Percentiles rank a stretch among this genome's conserved stretches.
These are phyloP conservation scores for Wallacemonas sp. DNA, from an alignment of 208 protist species.

Conservation along the genomic window DNA sequence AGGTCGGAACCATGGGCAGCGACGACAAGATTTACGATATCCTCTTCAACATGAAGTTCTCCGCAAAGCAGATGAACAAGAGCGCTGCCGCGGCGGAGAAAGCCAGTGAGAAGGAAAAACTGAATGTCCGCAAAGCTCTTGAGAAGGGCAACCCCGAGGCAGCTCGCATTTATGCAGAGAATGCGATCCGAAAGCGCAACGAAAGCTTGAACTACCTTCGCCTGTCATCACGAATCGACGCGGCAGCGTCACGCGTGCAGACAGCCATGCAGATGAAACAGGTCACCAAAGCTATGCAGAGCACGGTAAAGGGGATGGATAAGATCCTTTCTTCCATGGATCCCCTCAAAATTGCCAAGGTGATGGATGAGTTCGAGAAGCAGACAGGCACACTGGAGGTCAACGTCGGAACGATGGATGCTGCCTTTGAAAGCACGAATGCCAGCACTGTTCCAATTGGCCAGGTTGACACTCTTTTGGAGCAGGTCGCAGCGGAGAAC, in stretches of 20 bases:
- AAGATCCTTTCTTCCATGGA: conserved; percentile 93
- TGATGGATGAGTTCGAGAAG: conserved; percentile 98
- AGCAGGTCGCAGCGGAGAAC: conserved; percentile 95
- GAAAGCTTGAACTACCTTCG: conserved; percentile 95
- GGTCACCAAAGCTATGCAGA: conserved; percentile 93
- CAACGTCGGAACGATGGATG: conserved; percentile 91
- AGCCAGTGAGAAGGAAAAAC: conserved; percentile 91
- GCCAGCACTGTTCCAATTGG: conserved; percentile 84
- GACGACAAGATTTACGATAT: conserved; percentile 86
- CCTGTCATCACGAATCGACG: conserved; percentile 95
- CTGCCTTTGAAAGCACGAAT: conserved; percentile 89
- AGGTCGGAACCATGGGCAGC: conserved; percentile 37
- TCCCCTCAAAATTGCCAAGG: conserved; percentile 80
- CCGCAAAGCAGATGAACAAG: conserved; percentile 93
- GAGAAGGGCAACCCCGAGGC: conserved; percentile 97
- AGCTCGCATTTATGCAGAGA: conserved; percentile 98
- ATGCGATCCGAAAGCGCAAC: conserved; percentile 97
- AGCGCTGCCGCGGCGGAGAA: conserved; percentile 85
- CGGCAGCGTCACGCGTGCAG: conserved; percentile 93
- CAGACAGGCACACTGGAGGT: conserved; percentile 96
- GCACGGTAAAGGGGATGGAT: conserved; percentile 95
- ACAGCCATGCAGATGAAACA: conserved; percentile 91
- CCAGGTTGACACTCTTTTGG: conserved; percentile 91
- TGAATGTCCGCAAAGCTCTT: conserved; percentile 94
- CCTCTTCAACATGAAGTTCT: conserved; percentile 96